These are phyloP conservation scores for Globisporangium nagaii DNA, from an alignment of 352 stramenopile genomes.

Conservation along the genomic window DNA sequence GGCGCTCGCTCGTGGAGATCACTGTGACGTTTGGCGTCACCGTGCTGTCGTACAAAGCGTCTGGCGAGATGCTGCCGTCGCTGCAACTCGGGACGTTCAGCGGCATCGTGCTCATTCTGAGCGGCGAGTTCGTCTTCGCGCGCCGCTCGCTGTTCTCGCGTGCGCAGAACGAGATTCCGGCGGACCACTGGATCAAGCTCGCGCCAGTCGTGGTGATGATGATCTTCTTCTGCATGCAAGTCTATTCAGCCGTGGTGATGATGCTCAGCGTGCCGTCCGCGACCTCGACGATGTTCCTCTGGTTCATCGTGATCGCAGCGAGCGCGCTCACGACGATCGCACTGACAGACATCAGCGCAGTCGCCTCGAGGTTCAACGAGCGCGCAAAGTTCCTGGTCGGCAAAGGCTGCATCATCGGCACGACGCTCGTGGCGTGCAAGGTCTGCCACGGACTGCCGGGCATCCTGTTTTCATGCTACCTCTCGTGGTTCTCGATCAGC, in stretches of 20 bases:
- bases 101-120: constrained; percentile 50
- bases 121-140: constrained; percentile 38
- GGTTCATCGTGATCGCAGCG: constrained; percentile 40
- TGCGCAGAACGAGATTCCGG: constrained; percentile 35
- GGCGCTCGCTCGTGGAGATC: constrained; percentile 58
- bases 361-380: constrained; percentile 26
- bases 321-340: constrained; percentile 41
- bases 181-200: constrained; percentile 78
- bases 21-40: constrained; percentile 50
- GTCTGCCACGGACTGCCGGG: constrained; percentile 34
- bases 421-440: constrained; percentile 43
- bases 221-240: constrained; percentile 52
- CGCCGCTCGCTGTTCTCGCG: constrained; percentile 18
- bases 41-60: constrained; percentile 48
- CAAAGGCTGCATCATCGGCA: constrained; percentile 30
- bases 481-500: constrained; percentile 64
- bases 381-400: constrained; percentile 25
- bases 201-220: constrained; percentile 59
- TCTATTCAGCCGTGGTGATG: constrained; percentile 37
- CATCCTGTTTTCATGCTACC: constrained; percentile 44
- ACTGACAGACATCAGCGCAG: constrained; percentile 34
- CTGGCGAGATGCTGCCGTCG: constrained; percentile 55
- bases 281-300: constrained; percentile 30
- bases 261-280: constrained; percentile 36
- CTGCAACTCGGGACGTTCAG: constrained; percentile 70